Conservation (phyloP, 2,329 filamentous ascomycete genomes). For the Scorias spongiosa region DNA sequence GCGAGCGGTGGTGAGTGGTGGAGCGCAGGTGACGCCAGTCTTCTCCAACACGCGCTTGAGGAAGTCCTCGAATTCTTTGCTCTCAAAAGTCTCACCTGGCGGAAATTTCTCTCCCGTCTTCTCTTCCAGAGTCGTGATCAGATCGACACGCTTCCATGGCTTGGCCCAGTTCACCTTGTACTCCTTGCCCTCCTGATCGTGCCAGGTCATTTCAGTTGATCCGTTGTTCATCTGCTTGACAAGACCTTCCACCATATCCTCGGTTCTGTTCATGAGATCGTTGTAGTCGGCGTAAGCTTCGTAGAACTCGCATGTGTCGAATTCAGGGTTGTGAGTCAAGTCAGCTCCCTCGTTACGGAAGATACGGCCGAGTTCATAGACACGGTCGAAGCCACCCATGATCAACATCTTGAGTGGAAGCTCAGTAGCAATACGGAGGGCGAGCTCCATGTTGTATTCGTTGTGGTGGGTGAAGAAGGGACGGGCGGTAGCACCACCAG, state of each 20-base stretch:
- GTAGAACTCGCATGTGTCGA: slow-evolving; percentile 97
- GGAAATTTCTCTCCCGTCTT: slow-evolving; percentile 89
- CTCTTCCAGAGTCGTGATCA: slow-evolving; percentile 88
- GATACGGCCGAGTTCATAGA: slow-evolving; percentile 90
- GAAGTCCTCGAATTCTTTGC: slow-evolving; percentile 75
- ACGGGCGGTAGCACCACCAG: slow-evolving; percentile 87
- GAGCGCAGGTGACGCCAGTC: slow-evolving; percentile 75
- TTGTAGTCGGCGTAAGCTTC: slow-evolving; percentile 74
- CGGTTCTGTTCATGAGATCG: slow-evolving; percentile 79
- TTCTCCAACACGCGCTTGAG: slow-evolving; percentile 73
- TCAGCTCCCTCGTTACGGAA: slow-evolving; percentile 91
- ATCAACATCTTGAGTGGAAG: slow-evolving; percentile 93
- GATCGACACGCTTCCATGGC: slow-evolving; percentile 86
- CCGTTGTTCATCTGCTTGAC: slow-evolving; percentile 80
- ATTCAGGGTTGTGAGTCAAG: slow-evolving; percentile 93
- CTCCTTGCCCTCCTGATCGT: slow-evolving; percentile 70
- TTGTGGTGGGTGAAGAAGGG: slow-evolving; percentile 96
- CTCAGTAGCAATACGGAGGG: slow-evolving; percentile 87
- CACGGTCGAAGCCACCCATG: slow-evolving; percentile 82
- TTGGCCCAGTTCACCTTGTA: slow-evolving; percentile 92
- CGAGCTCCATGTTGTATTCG: slow-evolving; percentile 86
- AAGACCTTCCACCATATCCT: slow-evolving; percentile 79
- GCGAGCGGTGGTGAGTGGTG: slow-evolving; percentile 80
- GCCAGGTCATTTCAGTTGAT: slow-evolving; percentile 50
- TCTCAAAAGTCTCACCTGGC: slow-evolving; percentile 76